phyloP scores from a whole-genome alignment of 2,329 filamentous ascomycete genomes.

The Colletotrichum navitas region DNA sequence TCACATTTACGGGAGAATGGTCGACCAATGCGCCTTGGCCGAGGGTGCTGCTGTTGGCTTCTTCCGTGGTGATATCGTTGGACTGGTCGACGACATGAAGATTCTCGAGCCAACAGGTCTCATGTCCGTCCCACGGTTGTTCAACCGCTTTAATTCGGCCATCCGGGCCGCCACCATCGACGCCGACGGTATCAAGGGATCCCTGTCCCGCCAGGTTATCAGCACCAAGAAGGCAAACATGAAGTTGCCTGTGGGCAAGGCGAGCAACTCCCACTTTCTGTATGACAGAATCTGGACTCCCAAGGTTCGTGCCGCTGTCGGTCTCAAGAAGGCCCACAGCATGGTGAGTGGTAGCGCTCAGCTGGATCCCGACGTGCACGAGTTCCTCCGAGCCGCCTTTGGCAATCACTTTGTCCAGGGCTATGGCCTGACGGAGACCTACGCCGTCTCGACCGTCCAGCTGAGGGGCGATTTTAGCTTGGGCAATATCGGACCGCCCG shows the following conservation, averaged over 20 bases:
- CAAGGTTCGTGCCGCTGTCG: constrained; percentile 87
- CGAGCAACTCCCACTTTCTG: constrained; percentile 82
- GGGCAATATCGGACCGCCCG: constrained; percentile 85
- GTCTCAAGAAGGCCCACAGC: constrained; percentile 77
- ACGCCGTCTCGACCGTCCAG: constrained; percentile 82
- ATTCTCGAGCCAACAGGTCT: constrained; percentile 85
- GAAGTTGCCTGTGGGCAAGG: constrained; percentile 76
- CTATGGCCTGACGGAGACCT: constrained; percentile 94
- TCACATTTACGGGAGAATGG: constrained; percentile 91
- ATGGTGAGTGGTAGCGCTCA: constrained; percentile 93
- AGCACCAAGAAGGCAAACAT: constrained; percentile 84
- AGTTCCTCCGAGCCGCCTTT: constrained; percentile 88
- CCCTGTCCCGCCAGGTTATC: constrained; percentile 84
- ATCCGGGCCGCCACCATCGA: constrained; percentile 85
- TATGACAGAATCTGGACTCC: constrained; percentile 92
- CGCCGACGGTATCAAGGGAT: constrained; percentile 82
- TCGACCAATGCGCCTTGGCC: constrained; percentile 81
- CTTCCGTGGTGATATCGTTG: constrained; percentile 91
- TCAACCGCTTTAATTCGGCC: constrained; percentile 88
- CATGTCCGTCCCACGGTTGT: constrained; percentile 90
- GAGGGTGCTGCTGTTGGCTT: constrained; percentile 84
- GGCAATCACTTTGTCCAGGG: constrained; percentile 85
- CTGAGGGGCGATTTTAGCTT: constrained; percentile 75
- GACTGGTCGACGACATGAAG: constrained; percentile 92
- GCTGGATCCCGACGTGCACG: constrained; percentile 87